Percentiles rank a stretch among this genome's conserved stretches.
Conservation (phyloP, 495 filamentous ascomycete genomes). For the Daldinia vernicosa region DNA sequence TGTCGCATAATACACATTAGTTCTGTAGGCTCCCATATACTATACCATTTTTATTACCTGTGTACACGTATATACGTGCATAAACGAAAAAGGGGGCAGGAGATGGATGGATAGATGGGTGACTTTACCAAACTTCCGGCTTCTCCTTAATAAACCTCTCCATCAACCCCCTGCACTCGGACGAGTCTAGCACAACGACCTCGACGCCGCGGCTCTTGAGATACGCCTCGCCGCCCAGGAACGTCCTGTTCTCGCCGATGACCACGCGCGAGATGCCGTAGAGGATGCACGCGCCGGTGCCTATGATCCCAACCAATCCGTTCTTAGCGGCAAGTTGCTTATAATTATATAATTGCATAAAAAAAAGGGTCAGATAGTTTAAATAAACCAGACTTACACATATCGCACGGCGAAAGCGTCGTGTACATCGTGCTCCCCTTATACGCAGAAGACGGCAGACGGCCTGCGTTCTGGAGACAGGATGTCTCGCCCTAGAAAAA, state of each 20-base stretch:
- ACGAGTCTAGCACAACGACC: slow-evolving; percentile 74
- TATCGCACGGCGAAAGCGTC: slow-evolving; percentile 86
- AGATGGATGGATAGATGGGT: neutral
- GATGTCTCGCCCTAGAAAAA: slow-evolving; percentile 76
- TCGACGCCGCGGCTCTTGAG: slow-evolving; percentile 76
- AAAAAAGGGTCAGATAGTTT: neutral
- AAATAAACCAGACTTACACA: slow-evolving; percentile 67
- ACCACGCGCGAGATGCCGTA: slow-evolving; percentile 84
- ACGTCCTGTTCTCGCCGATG: slow-evolving; percentile 84
- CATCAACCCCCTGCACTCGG: slow-evolving; percentile 78
- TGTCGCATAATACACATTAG: slow-evolving; percentile 13
- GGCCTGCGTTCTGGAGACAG: slow-evolving; percentile 79
- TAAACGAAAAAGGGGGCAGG: slow-evolving; percentile 3
- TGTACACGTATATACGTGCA: no score
- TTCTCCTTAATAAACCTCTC: slow-evolving; percentile 77
- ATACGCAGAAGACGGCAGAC: slow-evolving; percentile 76
- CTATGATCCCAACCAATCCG: neutral
- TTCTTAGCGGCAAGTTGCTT: neutral
- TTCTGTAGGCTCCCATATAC: neutral
- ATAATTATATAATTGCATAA: neutral
- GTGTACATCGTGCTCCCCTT: slow-evolving; percentile 83
- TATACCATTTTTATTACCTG: neutral
- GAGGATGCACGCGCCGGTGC: slow-evolving; percentile 78
- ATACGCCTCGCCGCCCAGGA: slow-evolving; percentile 79
- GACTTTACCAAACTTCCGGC: slow-evolving; percentile 75